Base-by-base conservation (phyloP, 805 yeast species). In the Candida dendrica region DNA sequence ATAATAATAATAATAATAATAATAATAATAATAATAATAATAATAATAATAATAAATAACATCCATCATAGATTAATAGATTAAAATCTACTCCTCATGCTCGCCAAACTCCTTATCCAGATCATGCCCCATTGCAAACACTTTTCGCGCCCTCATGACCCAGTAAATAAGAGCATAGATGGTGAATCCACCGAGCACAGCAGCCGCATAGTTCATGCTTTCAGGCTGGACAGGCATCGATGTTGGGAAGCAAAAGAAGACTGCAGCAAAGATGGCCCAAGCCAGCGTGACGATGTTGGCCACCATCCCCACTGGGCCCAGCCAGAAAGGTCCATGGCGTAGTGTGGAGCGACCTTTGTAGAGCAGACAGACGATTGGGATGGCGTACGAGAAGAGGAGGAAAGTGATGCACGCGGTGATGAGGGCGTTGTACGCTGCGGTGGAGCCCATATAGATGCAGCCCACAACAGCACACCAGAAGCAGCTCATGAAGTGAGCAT, bases 121-220 rank as follows among this genome's bases (percentile, higher is more conserved):
- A 7, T 49, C 41, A 41, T 64, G 62, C 39, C 47, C 48, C 38
- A 42, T 39, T 1, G 59, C 59, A 33, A 68, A 68, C 17, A 48
- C 55, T 29, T 63, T 59, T 20, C 48, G 42, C n/a, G 65, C 75
- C 46, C 62, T 59, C 13, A 63, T 59, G 41, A 60, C 62, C 87
- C 87, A 81, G 54, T 79, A 79, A 5, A 66, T 42, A 2, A 76
- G 45, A 26, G 74, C 57, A 52, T 71, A 76, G 0, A 63, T 11
- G 5, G 67, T 52, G 52, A 65, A 71, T 9, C 77, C 77, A 16
- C 62, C 74, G 44, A 73, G 64, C 16, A 77, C 84, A 8, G 72
- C 84, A 27, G 74, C 60, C 14, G 80, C 79, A 50, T 83, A 83
- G 57, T 83, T 83, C 89, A 83, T 83, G 47, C 71, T 69, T 33